Evolutionary conservation across 192 early-diverging fungal genomes (phyloP).

Genomic region (Backusella westeae): DNA sequence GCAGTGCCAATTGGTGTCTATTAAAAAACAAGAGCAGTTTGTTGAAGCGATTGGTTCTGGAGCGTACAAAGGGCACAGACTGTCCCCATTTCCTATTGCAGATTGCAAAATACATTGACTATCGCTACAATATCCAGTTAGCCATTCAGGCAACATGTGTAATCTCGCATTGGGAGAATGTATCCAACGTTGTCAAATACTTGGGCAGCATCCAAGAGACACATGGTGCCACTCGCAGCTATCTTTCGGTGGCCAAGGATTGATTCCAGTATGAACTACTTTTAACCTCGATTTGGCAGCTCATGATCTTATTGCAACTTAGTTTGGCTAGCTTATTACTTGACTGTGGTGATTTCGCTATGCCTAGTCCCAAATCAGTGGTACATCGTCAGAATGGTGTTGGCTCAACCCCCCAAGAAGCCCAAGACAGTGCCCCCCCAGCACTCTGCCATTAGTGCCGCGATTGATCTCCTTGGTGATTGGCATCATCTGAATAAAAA

Average conservation of each 20-base stretch:
- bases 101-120: constrained; percentile 37
- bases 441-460: constrained; percentile 37
- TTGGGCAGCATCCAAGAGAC: constrained; percentile 44
- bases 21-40: constrained; percentile 21
- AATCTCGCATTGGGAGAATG: constrained; percentile 38
- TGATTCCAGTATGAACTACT: constrained; percentile 14
- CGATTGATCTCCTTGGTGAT: constrained; percentile 39
- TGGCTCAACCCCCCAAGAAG: neutral
- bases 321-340: constrained; percentile 41
- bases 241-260: constrained; percentile 19
- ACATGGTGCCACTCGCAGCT: constrained; percentile 29
- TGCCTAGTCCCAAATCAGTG: constrained; percentile 36
- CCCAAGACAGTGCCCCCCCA: neutral
- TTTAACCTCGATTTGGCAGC: constrained; percentile 42
- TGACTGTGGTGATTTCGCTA: constrained; percentile 25
- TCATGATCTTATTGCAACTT: constrained; percentile 45
- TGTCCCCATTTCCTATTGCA: constrained; percentile 36
- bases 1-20: constrained; percentile 14
- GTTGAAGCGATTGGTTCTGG: constrained; percentile 44
- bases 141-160: constrained; percentile 43
- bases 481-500: constrained; percentile 27
- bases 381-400: constrained; percentile 1
- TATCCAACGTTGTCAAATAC: constrained; percentile 44
- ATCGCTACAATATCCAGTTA: constrained; percentile 30
- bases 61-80: constrained; percentile 35